These are phyloP conservation scores for Yamadazyma laniorum DNA, from an alignment of 805 yeast genomes.

Conservation along the genomic window DNA sequence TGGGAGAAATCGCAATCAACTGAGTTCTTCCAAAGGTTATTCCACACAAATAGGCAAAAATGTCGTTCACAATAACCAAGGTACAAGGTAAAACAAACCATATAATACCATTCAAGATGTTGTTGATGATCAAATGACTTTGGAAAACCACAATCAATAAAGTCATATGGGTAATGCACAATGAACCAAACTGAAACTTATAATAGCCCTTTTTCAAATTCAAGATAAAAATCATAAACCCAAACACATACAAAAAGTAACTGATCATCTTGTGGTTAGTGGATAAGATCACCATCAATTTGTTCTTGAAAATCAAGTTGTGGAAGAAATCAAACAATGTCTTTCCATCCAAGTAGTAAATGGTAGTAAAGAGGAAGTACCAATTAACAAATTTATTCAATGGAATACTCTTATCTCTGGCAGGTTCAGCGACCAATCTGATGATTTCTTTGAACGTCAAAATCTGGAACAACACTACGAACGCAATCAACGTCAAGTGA, in stretches of 20 bases:
- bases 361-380: conserved; percentile 86
- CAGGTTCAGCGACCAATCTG: conserved; percentile 78
- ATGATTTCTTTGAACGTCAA: conserved; percentile 91
- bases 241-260: conserved; percentile 79
- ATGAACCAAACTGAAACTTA: conserved; percentile 89
- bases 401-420: conserved; percentile 78
- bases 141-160: conserved; percentile 86
- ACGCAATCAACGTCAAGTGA: conserved; percentile 72
- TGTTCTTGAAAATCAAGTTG: conserved; percentile 50
- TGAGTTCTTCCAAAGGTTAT: conserved; percentile 94
- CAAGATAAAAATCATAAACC: conserved; percentile 86
- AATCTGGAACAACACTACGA: conserved; percentile 72
- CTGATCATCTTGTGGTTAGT: conserved; percentile 80
- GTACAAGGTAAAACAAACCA: conserved; percentile 95
- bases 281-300: conserved; percentile 56
- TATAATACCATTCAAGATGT: conserved; percentile 83
- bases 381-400: conserved; percentile 83
- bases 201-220: conserved; percentile 86
- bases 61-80: conserved; percentile 89
- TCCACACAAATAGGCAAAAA: conserved; percentile 95
- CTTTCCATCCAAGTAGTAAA: conserved; percentile 87
- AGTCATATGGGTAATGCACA: conserved; percentile 93
- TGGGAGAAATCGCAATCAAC: conserved; percentile 90
- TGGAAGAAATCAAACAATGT: conserved; percentile 68
- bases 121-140: conserved; percentile 87